These are phyloP conservation scores for Ascochyta lentis DNA, from an alignment of 2,329 filamentous ascomycete genomes.

Conservation along the genomic window DNA sequence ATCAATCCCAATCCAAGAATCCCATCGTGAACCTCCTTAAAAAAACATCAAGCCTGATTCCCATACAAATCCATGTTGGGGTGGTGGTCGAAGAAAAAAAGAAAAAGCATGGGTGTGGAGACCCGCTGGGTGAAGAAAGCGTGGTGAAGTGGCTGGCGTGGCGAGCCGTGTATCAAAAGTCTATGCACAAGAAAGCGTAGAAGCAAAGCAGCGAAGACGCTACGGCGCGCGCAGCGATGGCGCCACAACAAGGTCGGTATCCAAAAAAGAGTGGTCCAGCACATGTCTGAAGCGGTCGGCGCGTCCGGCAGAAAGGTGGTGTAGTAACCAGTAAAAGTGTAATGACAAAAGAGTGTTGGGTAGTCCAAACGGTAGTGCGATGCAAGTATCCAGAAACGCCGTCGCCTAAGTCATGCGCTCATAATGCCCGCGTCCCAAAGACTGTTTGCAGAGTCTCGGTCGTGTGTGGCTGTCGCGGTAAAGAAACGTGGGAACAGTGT, in stretches of 20 bases:
- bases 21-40: slow-evolving; percentile 5
- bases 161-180: slow-evolving; percentile 9
- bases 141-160: slow-evolving; percentile 7
- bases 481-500: slow-evolving; percentile 14
- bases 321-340: not conserved
- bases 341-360: slow-evolving; percentile 12
- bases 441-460: slow-evolving; percentile 6
- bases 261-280: slow-evolving; percentile 1
- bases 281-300: slow-evolving; percentile 1
- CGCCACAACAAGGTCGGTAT: slow-evolving; percentile 1
- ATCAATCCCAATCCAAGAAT: slow-evolving; percentile 11
- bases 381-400: slow-evolving; percentile 21
- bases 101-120: not conserved
- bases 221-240: slow-evolving; percentile 1
- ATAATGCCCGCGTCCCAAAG: slow-evolving; percentile 9
- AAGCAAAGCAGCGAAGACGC: not conserved
- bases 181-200: slow-evolving; percentile 10
- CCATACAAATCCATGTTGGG: not conserved
- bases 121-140: slow-evolving; percentile 4
- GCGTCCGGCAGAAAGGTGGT: not conserved
- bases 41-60: slow-evolving; percentile 10
- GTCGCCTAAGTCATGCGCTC: slow-evolving; percentile 25
- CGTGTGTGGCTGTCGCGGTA: slow-evolving; percentile 13
- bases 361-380: slow-evolving; percentile 7
- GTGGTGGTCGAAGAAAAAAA: not conserved